Evolutionary conservation across 352 stramenopile genomes (phyloP).

Genomic region (Globisporangium middletonii): DNA sequence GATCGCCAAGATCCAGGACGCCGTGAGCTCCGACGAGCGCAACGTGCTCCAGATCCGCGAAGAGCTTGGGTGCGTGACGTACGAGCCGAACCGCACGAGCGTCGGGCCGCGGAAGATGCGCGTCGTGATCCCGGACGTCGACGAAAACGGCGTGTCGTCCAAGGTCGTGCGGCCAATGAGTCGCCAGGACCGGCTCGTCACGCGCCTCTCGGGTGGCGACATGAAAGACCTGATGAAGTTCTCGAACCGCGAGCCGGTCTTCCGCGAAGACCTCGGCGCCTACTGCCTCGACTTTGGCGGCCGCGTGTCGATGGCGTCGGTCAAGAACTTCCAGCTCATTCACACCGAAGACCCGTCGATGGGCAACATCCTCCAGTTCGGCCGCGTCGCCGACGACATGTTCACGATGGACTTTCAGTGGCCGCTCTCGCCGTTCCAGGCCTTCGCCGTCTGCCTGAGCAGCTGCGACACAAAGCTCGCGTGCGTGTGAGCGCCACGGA

Average conservation of each 20-base stretch:
- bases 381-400: constrained; percentile 85
- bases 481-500: constrained; percentile 50
- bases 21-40: constrained; percentile 66
- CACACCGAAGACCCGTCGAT: constrained; percentile 77
- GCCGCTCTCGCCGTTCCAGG: constrained; percentile 83
- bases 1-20: constrained; percentile 83
- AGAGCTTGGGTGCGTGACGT: constrained; percentile 80
- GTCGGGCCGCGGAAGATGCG: constrained; percentile 84
- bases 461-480: constrained; percentile 87
- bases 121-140: constrained; percentile 74
- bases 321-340: constrained; percentile 90
- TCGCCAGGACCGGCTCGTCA: constrained; percentile 77
- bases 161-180: constrained; percentile 85
- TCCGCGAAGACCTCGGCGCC: constrained; percentile 77
- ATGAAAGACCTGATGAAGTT: constrained; percentile 86
- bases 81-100: constrained; percentile 84
- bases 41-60: constrained; percentile 87
- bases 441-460: constrained; percentile 86
- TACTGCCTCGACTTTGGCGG: constrained; percentile 88
- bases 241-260: constrained; percentile 81
- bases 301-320: constrained; percentile 60
- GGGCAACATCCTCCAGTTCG: constrained; percentile 87
- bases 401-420: constrained; percentile 91
- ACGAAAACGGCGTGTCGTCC: constrained; percentile 70
- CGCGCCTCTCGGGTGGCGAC: constrained; percentile 55